phyloP scores from a whole-genome alignment of 768 basidiomycete species.

The Rickenella mellea region DNA sequence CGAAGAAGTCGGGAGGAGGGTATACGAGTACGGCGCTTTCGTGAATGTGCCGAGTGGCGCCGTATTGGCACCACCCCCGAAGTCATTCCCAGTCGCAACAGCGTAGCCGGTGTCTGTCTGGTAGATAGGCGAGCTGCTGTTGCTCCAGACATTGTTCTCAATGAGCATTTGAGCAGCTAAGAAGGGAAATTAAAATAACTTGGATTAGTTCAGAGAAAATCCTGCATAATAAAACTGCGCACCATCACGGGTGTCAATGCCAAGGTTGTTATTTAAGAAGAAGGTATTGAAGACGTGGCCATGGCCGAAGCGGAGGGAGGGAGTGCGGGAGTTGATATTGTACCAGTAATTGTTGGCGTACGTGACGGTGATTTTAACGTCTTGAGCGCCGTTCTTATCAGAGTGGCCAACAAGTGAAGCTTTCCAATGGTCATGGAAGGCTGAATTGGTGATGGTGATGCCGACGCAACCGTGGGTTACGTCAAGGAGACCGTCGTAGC shows the following conservation, averaged over 20 bases:
- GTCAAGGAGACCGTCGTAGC: conserved; percentile 37
- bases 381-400: conserved; percentile 30
- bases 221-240: not conserved
- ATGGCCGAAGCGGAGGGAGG: conserved; percentile 8
- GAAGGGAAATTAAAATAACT: not conserved
- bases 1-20: conserved; percentile 17
- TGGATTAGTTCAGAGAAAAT: not conserved
- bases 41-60: conserved; percentile 25
- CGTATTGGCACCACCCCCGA: conserved; percentile 13
- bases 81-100: conserved; percentile 8
- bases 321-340: conserved; percentile 8
- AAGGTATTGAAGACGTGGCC: conserved; percentile 7
- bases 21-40: conserved; percentile 25
- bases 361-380: conserved; percentile 32
- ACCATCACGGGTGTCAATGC: conserved; percentile 10
- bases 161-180: conserved; percentile 20
- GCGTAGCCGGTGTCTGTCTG: conserved; percentile 8
- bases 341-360: conserved; percentile 28
- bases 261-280: conserved; percentile 6
- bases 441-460: conserved; percentile 30
- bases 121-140: conserved; percentile 3
- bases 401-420: conserved; percentile 34
- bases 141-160: conserved; percentile 11
- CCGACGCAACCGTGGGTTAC: conserved; percentile 34
- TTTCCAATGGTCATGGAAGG: conserved; percentile 39